Evolutionary conservation across 2,329 filamentous ascomycete genomes (phyloP), one percentile per base, ranked within the genome.

Genomic region (Arthrobotrys pseudoclavata): DNA sequence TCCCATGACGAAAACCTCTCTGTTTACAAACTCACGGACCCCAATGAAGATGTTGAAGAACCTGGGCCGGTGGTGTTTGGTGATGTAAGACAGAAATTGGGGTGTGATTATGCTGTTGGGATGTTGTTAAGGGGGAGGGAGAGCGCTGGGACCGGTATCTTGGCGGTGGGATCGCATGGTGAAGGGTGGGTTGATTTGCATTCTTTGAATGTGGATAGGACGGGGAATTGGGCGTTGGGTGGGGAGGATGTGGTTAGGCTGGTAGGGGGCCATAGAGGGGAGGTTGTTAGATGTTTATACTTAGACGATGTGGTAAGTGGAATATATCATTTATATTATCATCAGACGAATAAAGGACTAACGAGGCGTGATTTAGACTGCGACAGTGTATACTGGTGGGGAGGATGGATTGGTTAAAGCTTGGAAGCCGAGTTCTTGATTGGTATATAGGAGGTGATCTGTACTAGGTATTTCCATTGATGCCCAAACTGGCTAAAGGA

Each of bases 1-100:
- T 92, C 91, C 0, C 91, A 93, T 74, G 92, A 95, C 82, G 92
- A 96, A 85, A 90, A 89, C 74, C 88, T 94, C 79, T 90, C 91
- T 18, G 87, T 94, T 71, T 93, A 94, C 82, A 88, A 90, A 78
- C 85, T 92, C 69, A 88, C 89, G 57, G 91, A 91, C 79, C 87
- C 88, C 45, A 85, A 86, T n/a, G 87, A 88, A 53, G 88, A 88
- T 18, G 90, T 89, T 9, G 84, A 86, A 40, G 85, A 87, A 78
- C 85, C 86, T 26, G 82, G 84, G 1, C 84, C 85, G 4, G 82
- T 83, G 6, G 85, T 87, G 1, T 90, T 92, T 81, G 92, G 92
- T 1, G 92, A 96, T 82, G 85, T 93, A 82, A 86, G 92, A 31
- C 84, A 86, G 76, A 84, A 84, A n/a, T 83, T 94, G 4, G 87